Percentiles rank a stretch among this genome's conserved stretches.
phyloP scores from a whole-genome alignment of 225 moss, liverwort and hornwort species.

The Pleurozium schreberi region DNA sequence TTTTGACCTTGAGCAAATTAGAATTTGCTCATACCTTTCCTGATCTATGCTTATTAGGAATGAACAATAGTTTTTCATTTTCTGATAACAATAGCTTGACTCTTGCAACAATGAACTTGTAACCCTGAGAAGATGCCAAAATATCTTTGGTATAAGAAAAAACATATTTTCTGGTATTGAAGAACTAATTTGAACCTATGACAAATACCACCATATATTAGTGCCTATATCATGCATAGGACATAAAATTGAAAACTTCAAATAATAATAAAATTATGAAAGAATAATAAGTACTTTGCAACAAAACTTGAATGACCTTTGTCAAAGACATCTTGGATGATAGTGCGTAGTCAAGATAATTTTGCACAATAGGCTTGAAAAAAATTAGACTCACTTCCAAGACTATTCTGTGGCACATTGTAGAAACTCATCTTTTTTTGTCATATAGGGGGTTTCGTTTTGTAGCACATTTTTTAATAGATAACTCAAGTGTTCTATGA shows the following conservation, averaged over 20 bases:
- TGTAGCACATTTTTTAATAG: background rate
- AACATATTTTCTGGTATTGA: background rate
- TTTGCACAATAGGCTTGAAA: background rate
- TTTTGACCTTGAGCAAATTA: accelerated
- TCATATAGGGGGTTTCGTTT: accelerated
- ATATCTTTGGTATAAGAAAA: background rate
- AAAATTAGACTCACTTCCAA: accelerated
- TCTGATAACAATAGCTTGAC: accelerated
- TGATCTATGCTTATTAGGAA: accelerated
- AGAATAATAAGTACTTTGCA: background rate
- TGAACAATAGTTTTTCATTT: background rate
- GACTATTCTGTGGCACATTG: accelerated
- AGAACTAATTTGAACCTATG: accelerated
- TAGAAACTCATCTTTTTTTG: background rate
- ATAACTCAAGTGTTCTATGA: accelerated
- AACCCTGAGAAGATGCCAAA: accelerated
- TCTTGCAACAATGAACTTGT: too few relatives aligned
- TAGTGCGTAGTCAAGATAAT: background rate
- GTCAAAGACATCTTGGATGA: background rate
- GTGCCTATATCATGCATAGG: too few relatives aligned
- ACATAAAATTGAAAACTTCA: too few relatives aligned
- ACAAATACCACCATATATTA: background rate
- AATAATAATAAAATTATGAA: background rate
- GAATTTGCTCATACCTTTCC: accelerated
- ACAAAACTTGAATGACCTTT: background rate